Evolutionary conservation across 805 yeast species (phyloP), one percentile per base, ranked within the genome.

Genomic region (Grigorovia jiainica): DNA sequence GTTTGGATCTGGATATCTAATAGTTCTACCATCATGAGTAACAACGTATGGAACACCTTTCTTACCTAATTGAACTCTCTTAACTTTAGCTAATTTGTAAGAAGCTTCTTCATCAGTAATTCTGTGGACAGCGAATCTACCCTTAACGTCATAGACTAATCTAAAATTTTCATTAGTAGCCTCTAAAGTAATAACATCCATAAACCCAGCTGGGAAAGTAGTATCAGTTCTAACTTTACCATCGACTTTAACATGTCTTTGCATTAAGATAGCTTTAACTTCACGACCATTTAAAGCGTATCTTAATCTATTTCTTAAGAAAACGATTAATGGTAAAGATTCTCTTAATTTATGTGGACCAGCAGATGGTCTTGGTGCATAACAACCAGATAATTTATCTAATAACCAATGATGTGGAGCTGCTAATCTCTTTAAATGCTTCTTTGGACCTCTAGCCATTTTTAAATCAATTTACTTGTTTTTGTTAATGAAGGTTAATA

Each of bases 361-460:
- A 63, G 95, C 82, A 54, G 97, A 87, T 68, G 97, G 95, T 78
- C 97, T 87, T 78, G 98, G 98, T 55, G 98, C 98, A 72, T 92
- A 92, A 67, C 86, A 78, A 71, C 99, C 99, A 68, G 97, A 85
- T 77, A 92, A 79, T 78, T 92, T 92, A 94, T 94, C 98, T 79
- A 92, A 86, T 94, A 92, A 85, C 98, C 98, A 92, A 83, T 92
- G 98, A 79, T 89, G 83, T 80, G 99, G 99, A 72, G 98, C 98
- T 72, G 97, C 96, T 75, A 90, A 83, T 83, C 97, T 87, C 82
- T 90, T 89, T 73, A 89, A 82, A 73, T 90, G 97, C 82, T 90
- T 89, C 89, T 89, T 84, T 36, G 31, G 31, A 11, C 31, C 31
- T 27, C 31, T 27, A 27, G 37, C 37, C 37, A 34, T 34, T 25